Evolutionary conservation across 1,139 yeast genomes (phyloP).

Genomic region (Suhomyces taliae): DNA sequence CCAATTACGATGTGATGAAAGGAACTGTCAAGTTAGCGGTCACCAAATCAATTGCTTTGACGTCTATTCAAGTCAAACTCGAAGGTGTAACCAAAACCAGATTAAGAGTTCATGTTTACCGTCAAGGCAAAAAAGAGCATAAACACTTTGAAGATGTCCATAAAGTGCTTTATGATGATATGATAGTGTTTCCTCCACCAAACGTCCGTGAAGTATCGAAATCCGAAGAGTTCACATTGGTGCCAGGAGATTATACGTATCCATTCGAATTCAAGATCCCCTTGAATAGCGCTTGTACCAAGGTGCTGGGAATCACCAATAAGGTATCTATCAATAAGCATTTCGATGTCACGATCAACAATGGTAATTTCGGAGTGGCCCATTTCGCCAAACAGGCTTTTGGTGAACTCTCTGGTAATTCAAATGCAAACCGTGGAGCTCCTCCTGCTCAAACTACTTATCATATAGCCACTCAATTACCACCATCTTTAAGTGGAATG

Average conservation of each 20-base stretch:
- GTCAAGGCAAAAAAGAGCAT: slow-evolving; percentile 15
- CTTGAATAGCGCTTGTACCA: slow-evolving; percentile 47
- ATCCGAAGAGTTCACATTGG: slow-evolving; percentile 56
- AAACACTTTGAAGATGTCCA: slow-evolving; percentile 43
- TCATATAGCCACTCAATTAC: slow-evolving; percentile 48
- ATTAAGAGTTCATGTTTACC: slow-evolving; percentile 23
- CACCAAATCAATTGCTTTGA: slow-evolving; percentile 47
- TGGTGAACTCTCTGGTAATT: slow-evolving; percentile 1
- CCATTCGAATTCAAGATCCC: slow-evolving; percentile 61
- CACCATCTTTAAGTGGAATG: slow-evolving; percentile 56
- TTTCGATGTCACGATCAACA: slow-evolving; percentile 35
- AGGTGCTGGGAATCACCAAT: slow-evolving; percentile 43
- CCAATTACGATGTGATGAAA: slow-evolving; percentile 50
- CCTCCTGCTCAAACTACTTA: slow-evolving; percentile 15
- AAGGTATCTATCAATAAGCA: slow-evolving; percentile 36
- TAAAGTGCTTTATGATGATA: slow-evolving; percentile 54
- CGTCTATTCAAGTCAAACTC: slow-evolving; percentile 56
- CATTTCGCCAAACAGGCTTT: slow-evolving; percentile 19
- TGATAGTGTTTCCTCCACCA: slow-evolving; percentile 61
- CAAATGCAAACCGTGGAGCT: slow-evolving; percentile 1
- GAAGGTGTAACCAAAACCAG: slow-evolving; percentile 54
- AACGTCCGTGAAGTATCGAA: slow-evolving; percentile 49
- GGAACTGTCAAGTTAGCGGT: slow-evolving; percentile 50
- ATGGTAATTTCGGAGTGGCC: slow-evolving; percentile 33
- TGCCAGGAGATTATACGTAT: slow-evolving; percentile 59